These are phyloP conservation scores for Blepharisma stoltei DNA, from an alignment of 73 alveolate genomes.

Conservation along the genomic window DNA sequence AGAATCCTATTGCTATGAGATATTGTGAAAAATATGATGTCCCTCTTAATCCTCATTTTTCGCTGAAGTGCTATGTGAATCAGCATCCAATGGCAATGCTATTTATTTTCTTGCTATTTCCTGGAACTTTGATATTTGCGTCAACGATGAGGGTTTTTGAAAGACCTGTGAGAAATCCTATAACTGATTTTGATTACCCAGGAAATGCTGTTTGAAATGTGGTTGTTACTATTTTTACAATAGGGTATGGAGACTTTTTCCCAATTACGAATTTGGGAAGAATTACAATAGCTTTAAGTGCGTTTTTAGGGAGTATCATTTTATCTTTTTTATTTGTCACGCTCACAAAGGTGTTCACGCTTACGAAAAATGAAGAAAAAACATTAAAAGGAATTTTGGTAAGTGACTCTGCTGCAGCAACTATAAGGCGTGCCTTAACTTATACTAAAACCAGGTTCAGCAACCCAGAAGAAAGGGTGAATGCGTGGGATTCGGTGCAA, in stretches of 20 bases:
- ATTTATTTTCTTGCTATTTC: not conserved
- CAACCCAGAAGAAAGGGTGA: too few relatives aligned
- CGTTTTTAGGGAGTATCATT: not conserved
- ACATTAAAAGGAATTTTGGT: not conserved
- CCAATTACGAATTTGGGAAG: not conserved
- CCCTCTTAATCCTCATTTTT: not conserved
- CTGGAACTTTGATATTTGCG: not conserved
- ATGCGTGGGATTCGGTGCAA: too few relatives aligned
- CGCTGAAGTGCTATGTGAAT: not conserved
- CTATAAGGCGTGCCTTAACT: not conserved
- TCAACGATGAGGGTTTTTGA: not conserved
- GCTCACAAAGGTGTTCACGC: not conserved
- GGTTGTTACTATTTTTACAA: not conserved
- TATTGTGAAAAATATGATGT: constrained; percentile 2
- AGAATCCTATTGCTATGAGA: not conserved
- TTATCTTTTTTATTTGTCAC: not conserved
- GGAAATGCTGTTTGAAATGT: not conserved
- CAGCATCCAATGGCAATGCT: not conserved
- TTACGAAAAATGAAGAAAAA: not conserved
- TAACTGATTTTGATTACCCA: not conserved
- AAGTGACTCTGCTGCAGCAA: not conserved
- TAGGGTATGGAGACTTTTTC: not conserved
- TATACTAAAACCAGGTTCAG: too few relatives aligned
- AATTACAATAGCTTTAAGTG: not conserved
- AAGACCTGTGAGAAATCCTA: not conserved